Evolutionary conservation across 176 grass and related monocot genomes (phyloP), one percentile per base, ranked within the genome.

Genomic region (Triticum urartu): DNA sequence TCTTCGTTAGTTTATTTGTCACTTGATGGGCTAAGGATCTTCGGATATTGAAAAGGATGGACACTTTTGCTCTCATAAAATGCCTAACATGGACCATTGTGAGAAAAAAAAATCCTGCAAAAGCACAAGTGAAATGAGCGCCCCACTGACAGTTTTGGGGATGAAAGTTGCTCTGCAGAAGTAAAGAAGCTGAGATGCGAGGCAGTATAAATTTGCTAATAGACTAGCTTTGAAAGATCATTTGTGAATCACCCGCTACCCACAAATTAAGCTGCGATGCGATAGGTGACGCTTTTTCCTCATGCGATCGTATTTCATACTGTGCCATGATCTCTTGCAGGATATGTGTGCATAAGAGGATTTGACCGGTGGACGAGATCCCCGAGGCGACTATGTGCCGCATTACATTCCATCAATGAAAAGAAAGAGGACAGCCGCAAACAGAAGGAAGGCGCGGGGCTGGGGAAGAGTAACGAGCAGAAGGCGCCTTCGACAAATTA

Each of bases 341-440:
- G 89, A 75, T 83, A 80, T 61, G 12, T 91, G 32, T 91, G 89
- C 38, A 85, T 91, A 36, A 78, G 89, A 75, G 75, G 67, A n/a
- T 87, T 87, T 3, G 35, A 87, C 48, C 80, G 75, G 81, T 18
- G 1, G 4, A 80, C 58, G 20, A 45, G 85, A 60, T 36, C 20
- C 21, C 80, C 85, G 1, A 65, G 5, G 75, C 75, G 20, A 13
- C 6, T 91, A 50, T 75, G 89, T 0, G 1, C 68, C 21, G 22
- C 56, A 34, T 56, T 90, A 58, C 85, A 90, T 83, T 60, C 33
- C 68, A 74, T 58, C 75, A 72, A 30, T 7, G 58, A 82, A 39
- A 86, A 64, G 79, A 86, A 79, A 42, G 72, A 64, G 71, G 11
- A 48, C 3, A 7, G 24, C 1, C 7, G 68, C 26, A 34, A 78